phyloP scores from a whole-genome alignment of 345 rosid species.

The Eutrema yunnanense region DNA sequence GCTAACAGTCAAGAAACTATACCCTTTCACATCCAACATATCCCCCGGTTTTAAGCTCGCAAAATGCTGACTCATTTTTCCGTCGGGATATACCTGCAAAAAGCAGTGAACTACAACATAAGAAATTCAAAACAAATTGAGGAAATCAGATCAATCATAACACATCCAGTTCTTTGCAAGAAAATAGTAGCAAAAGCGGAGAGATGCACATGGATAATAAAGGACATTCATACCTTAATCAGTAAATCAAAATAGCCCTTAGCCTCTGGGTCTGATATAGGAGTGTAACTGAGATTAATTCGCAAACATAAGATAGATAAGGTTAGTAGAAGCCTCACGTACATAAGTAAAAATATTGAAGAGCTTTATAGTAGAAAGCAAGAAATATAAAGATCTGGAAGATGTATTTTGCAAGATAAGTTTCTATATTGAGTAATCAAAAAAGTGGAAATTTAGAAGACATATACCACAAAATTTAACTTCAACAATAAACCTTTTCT shows the following conservation, averaged over 20 bases:
- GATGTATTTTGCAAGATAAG: neutral
- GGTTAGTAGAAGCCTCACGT: neutral
- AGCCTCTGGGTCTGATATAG: slow-evolving; percentile 85
- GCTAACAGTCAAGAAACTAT: slow-evolving; percentile 1
- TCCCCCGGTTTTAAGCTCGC: slow-evolving; percentile 92
- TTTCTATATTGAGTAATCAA: neutral
- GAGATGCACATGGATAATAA: neutral
- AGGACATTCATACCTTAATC: slow-evolving; percentile 56
- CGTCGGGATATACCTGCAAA: slow-evolving; percentile 87
- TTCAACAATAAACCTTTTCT: neutral
- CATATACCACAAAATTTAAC: neutral
- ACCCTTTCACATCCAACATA: slow-evolving; percentile 92
- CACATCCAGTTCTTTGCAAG: neutral
- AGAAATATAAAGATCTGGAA: neutral
- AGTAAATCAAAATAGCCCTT: slow-evolving; percentile 87
- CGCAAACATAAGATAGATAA: neutral
- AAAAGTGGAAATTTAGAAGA: neutral
- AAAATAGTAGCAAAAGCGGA: neutral
- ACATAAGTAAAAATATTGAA: neutral
- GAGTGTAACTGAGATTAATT: slow-evolving; percentile 63
- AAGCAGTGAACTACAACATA: slow-evolving; percentile 3
- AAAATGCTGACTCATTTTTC: slow-evolving; percentile 98
- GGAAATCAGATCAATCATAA: neutral
- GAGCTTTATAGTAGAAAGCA: neutral
- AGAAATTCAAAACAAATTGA: neutral